Conservation (phyloP, 2,329 filamentous ascomycete species). For the Phyllosticta paracitricarpa region DNA sequence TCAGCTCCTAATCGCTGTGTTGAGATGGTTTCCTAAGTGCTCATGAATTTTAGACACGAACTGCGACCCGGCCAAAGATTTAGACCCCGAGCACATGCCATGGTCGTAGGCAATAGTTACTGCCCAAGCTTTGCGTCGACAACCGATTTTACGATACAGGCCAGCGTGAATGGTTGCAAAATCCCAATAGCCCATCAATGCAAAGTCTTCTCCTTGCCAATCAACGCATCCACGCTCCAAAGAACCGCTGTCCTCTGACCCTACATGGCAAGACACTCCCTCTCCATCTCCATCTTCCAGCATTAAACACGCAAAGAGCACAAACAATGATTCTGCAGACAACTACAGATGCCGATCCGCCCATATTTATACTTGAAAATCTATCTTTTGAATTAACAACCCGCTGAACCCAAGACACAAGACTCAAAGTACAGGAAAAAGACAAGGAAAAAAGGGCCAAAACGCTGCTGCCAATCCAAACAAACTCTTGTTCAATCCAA, state of each 20-base stretch:
- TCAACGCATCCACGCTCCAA: too few relatives aligned
- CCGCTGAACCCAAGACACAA: not conserved
- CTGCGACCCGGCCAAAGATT: too few relatives aligned
- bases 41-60: too few relatives aligned
- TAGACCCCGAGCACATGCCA: too few relatives aligned
- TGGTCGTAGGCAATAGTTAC: too few relatives aligned
- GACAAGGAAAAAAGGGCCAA: not conserved
- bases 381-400: not conserved
- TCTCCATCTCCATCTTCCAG: not conserved
- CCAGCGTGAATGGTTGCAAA: too few relatives aligned
- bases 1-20: not conserved
- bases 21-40: too few relatives aligned
- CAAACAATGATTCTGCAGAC: not conserved
- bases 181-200: too few relatives aligned
- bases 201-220: too few relatives aligned
- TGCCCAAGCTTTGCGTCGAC: too few relatives aligned
- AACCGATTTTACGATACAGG: too few relatives aligned
- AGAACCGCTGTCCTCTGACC: too few relatives aligned
- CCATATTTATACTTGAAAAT: not conserved
- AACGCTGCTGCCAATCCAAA: not conserved
- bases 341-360: not conserved
- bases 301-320: not conserved
- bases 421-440: not conserved
- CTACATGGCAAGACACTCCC: not conserved
- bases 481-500: not conserved